phyloP scores from a whole-genome alignment of 768 basidiomycete species.

The Dentipellis sp. region DNA sequence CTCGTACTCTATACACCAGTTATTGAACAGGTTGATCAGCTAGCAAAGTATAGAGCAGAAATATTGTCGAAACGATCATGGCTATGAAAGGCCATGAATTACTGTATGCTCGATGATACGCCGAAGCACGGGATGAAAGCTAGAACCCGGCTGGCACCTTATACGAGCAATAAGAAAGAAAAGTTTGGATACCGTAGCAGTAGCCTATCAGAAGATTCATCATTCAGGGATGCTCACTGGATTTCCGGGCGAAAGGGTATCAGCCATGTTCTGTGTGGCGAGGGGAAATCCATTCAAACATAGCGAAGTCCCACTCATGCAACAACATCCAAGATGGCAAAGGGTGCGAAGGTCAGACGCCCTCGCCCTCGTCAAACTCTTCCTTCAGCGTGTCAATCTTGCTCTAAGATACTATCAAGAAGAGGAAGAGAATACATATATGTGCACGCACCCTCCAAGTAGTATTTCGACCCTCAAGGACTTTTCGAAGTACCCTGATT shows the following conservation, averaged over 20 bases:
- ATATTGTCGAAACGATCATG: too few species aligned
- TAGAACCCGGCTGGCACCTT: conserved; percentile 69
- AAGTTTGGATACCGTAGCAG: background rate
- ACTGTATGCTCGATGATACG: conserved; percentile 75
- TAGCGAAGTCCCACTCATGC: too few species aligned
- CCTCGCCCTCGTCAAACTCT: conserved; percentile 59
- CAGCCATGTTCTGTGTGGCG: too few species aligned
- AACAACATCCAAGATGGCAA: too few species aligned
- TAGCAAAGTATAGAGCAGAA: too few species aligned
- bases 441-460: conserved; percentile 13
- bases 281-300: too few species aligned
- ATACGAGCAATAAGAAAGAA: conserved; percentile 41
- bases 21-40: background rate
- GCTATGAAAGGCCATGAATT: conserved; percentile 2
- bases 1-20: too few species aligned
- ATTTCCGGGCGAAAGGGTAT: too few species aligned
- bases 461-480: conserved; percentile 8
- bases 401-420: conserved; percentile 26
- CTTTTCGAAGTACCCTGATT: conserved; percentile 23
- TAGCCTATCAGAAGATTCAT: too few species aligned
- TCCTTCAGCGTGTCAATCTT: conserved; percentile 54
- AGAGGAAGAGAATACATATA: background rate
- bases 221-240: too few species aligned
- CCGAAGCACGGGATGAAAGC: conserved; percentile 46
- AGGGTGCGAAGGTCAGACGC: conserved; percentile 12